A percentile compares a stretch with the other conserved stretches of the same genome.
These are phyloP conservation scores for Verticillium albo-atrum DNA, from an alignment of 2,329 filamentous ascomycete species.

Conservation along the genomic window DNA sequence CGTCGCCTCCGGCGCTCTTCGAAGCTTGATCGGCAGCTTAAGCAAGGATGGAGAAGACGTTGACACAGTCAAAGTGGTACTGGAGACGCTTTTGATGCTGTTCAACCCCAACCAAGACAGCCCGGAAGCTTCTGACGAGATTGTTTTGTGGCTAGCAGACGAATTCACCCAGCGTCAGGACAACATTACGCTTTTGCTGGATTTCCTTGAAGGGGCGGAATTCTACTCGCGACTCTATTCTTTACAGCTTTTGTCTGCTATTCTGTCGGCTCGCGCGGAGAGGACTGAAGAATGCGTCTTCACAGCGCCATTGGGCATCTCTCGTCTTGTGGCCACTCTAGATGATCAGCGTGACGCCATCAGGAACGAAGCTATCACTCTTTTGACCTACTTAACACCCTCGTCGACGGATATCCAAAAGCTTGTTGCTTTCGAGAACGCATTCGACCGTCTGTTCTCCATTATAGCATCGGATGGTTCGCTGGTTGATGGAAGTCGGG, in stretches of 20 bases:
- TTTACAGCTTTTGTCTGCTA: conserved; percentile 81
- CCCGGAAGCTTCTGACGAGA: conserved; percentile 92
- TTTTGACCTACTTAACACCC: conserved; percentile 84
- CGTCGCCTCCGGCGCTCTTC: conserved; percentile 87
- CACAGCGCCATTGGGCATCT: conserved; percentile 81
- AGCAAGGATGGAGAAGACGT: conserved; percentile 89
- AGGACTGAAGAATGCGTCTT: conserved; percentile 93
- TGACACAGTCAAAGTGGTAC: conserved; percentile 89
- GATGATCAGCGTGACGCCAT: conserved; percentile 85
- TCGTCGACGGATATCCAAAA: conserved; percentile 88
- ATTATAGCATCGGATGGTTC: conserved; percentile 81
- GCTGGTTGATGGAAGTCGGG: conserved; percentile 74
- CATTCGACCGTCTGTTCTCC: conserved; percentile 80
- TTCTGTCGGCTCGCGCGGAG: conserved; percentile 80
- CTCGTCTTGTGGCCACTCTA: conserved; percentile 75
- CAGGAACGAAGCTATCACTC: conserved; percentile 79
- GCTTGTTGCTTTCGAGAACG: conserved; percentile 90
- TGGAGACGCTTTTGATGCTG: conserved; percentile 93
- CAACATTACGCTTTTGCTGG: conserved; percentile 86
- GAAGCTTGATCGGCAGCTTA: conserved; percentile 80
- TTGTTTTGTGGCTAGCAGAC: conserved; percentile 92
- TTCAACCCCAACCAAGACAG: conserved; percentile 70
- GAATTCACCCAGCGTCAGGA: conserved; percentile 98
- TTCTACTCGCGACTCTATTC: conserved; percentile 92
- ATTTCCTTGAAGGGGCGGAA: conserved; percentile 80